Base-by-base conservation (phyloP, 1,139 yeast genomes). In the Yamadazyma dushanensis region DNA sequence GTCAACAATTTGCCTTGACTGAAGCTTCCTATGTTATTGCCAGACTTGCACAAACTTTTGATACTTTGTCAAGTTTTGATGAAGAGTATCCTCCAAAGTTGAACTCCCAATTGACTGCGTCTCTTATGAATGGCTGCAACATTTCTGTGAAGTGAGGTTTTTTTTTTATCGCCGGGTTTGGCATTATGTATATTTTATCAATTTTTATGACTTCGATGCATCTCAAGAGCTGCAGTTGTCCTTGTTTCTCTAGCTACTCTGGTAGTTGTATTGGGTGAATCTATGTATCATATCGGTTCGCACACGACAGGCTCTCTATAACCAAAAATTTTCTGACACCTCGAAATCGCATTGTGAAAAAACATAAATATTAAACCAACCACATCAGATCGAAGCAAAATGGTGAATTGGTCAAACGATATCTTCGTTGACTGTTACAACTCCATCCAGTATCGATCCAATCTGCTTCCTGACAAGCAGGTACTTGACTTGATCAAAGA, bases 1-100 rank as follows among this genome's bases (percentile, higher is more conserved):
- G 79, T 13, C 78, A 73, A 53, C 78, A 72, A 49, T 70, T 70
- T 52, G 78, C 78, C 1, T 63, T 74, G 39, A 71, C 78, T n/a
- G 80, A 75, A 49, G 70, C 75, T 1, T 61, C 71, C 3, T 73
- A 70, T 39, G 61, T 66, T 10, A 40, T 70, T 25, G 63, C 60
- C 22, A 56, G 78, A 35, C 47, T 73, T 29, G 52, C 54, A 11
- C 73, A 66, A 47, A 39, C 47, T 49, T 59, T 52, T 45, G 47
- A 51, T 11, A 46, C 49, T 32, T 45, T 57, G 36, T 43, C 39
- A 16, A 30, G 44, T 20, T 49, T 39, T 32, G 60, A 56, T 35
- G 37, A 31, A 18, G 35, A 44, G 10, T 58, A 59, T 38, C 66
- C 66, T 27, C 63, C 64, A 19, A 49, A 37, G 38, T 54, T 56